Base-by-base conservation (phyloP, 106 monocot genomes). In the Amphibolis antarctica region DNA sequence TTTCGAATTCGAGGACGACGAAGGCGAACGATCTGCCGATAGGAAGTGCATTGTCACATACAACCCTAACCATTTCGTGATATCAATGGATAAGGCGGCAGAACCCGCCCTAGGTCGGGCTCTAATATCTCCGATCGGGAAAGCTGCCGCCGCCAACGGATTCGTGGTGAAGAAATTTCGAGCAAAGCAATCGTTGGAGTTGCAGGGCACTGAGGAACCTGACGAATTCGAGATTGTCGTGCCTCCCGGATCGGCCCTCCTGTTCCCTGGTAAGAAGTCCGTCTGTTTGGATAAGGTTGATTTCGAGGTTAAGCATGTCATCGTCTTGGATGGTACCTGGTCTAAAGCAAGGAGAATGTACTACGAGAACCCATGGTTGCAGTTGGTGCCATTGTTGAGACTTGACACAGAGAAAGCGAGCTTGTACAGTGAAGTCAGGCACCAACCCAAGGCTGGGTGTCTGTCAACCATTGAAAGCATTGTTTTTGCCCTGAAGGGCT, bases 381-480 rank as follows among this genome's bases (percentile, higher is more conserved):
- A 88, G 63, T 70, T 93, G 59, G 45, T 93, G 66, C 88, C 88
- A 4, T 80, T 77, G 42, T 27, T 93, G 63, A 93, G 75, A 71
- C 55, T 93, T 71, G 76, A 82, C 54, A 19, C 57, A 13, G 63
- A 67, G 59, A 67, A 49, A 51, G 70, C 66, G 68, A 93, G 93
- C 72, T 76, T 93, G 76, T 93, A 93, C 57, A 81, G 79, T 55
- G 92, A 88, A 20, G 88, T 92, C 61, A 78, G 93, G 76, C 85
- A 93, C 45, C 77, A 93, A 66, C 93, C 93, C 0, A 83, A 81
- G 66, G 66, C 60, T 1, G 88, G 89, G 19, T 93, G 80, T 65
- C 77, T 93, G 55, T 93, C 93, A 50, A 93, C 93, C 42, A 74
- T 93, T 46, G 93, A 93, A 81, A 93, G 89, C 64, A 83, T 93